Evolutionary conservation across 495 filamentous ascomycete genomes (phyloP).

Genomic region (Friedmanniomyces simplex): DNA sequence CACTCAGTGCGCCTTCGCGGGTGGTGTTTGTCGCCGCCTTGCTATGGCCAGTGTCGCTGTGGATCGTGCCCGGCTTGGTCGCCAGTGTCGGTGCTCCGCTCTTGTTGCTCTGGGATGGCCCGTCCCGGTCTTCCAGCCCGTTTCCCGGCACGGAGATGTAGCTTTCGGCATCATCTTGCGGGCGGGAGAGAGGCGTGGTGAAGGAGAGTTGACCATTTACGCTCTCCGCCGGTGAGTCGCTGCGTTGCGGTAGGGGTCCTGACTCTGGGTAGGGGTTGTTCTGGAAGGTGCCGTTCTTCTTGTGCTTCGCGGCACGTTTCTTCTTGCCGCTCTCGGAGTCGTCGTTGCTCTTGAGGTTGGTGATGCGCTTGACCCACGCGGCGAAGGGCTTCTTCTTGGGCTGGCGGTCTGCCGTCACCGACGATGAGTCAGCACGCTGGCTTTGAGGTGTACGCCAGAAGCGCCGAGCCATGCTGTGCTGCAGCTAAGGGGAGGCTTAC

Average conservation of each 20-base stretch:
- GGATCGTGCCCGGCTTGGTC: constrained; percentile 64
- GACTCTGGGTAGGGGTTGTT: constrained; percentile 82
- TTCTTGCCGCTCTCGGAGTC: constrained; percentile 34
- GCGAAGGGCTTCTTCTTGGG: constrained; percentile 77
- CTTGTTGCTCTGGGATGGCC: constrained; percentile 45
- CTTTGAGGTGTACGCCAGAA: neutral
- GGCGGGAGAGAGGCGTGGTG: neutral
- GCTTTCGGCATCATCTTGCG: constrained; percentile 24
- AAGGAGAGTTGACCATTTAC: constrained; percentile 49
- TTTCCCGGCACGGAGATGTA: constrained; percentile 19
- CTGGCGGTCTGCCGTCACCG: constrained; percentile 43
- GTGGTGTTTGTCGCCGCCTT: constrained; percentile 66
- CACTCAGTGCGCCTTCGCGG: constrained; percentile 52
- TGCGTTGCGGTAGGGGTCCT: constrained; percentile 35
- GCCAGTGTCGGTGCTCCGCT: constrained; percentile 69
- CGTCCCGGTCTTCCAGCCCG: constrained; percentile 33
- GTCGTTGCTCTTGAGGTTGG: constrained; percentile 50
- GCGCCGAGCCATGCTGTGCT: neutral
- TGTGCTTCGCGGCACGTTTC: constrained; percentile 39
- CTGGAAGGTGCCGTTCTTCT: constrained; percentile 49
- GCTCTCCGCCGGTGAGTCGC: constrained; percentile 30
- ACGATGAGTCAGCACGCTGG: neutral
- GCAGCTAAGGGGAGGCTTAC: neutral
- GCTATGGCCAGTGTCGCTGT: constrained; percentile 65
- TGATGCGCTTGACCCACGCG: constrained; percentile 87